A percentile compares a stretch with the other conserved stretches of the same genome.
These are phyloP conservation scores for Reutealis trisperma DNA, from an alignment of 345 rosid genomes.

Conservation along the genomic window DNA sequence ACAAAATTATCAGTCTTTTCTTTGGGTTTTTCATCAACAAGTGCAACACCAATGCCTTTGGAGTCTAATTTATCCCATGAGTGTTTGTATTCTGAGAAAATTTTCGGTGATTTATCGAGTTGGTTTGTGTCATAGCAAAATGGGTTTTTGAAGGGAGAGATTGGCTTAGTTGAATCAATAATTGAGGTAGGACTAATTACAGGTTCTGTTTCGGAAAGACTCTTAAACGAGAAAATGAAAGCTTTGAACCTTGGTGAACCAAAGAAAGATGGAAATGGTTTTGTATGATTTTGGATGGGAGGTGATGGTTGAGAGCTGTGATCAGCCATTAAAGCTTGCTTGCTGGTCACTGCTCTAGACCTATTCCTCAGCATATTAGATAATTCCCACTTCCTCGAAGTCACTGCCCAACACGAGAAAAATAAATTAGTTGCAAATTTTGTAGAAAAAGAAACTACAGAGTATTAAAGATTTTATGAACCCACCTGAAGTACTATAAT, in stretches of 20 bases:
- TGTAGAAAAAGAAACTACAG: not conserved
- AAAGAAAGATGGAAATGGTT: conserved; percentile 40
- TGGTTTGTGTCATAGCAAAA: conserved; percentile 26
- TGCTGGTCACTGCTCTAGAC: conserved; percentile 49
- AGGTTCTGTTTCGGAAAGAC: conserved; percentile 45
- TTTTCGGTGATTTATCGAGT: conserved; percentile 38
- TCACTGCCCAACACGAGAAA: not conserved
- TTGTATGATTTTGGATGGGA: conserved; percentile 30
- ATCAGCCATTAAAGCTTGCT: conserved; percentile 67
- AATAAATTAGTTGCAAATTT: not conserved
- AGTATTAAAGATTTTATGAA: not conserved
- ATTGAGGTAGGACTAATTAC: conserved; percentile 61
- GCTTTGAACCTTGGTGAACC: conserved; percentile 57
- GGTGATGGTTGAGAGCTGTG: conserved; percentile 42
- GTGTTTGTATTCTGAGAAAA: conserved; percentile 25
- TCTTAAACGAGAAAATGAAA: conserved; percentile 49
- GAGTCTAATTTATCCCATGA: conserved; percentile 35
- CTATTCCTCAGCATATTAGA: conserved; percentile 50
- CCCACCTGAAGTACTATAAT: conserved; percentile 24
- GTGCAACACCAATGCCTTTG: conserved; percentile 60
- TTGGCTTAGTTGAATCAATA: conserved; percentile 51
- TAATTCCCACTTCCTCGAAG: not conserved
- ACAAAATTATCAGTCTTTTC: conserved; percentile 14
- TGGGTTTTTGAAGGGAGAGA: conserved; percentile 41
- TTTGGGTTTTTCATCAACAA: conserved; percentile 26